Evolutionary conservation across 495 filamentous ascomycete genomes (phyloP), one percentile per base, ranked within the genome.

Genomic region (Annulohypoxylon bovei): DNA sequence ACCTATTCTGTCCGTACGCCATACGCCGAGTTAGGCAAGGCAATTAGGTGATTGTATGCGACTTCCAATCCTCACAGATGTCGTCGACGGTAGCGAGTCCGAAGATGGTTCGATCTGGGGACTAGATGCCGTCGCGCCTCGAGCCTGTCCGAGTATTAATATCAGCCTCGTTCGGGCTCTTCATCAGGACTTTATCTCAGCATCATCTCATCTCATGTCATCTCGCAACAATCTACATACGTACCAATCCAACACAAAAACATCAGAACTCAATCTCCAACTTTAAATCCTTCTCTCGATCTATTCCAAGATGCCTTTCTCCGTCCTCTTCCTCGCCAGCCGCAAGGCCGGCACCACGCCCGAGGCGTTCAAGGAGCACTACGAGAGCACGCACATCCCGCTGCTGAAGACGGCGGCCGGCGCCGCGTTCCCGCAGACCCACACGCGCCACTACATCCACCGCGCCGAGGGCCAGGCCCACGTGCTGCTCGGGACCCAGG

Each of bases 401-500:
- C 66, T 78, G 6, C n/a, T 81, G 22, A 57, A 63, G 25, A 27
- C 63, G 14, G 44, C 78, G 22, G 68, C 70, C 14, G 79, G 79
- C n/a, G 12, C 69, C 18, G 47, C 62, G 18, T 78, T 79, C 63
- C 78, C 74, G 6, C 39, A 69, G 6, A 46, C 53, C 8, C 75
- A 79, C 63, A 74, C 37, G 6, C 76, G 75, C 8, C 53, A 58
- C 35, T 81, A 81, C 54, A 61, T 80, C 59, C 50, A 76, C 3
- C 78, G 78, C 6, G 54, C 62, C 6, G 53, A 65, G 3, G 33
- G 25, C 14, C 49, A 70, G 30, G 35, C 49, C 30, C 68, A 61
- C 1, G 64, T 81, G 2, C 32, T 81, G 7, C 46, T 73, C 7
- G 81, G 82, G 22, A 67, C 62, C n/a, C 81, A 80, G 65, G 49